Conservation (phyloP, 1,284 basidiomycete species). For the Irpex sp. region DNA sequence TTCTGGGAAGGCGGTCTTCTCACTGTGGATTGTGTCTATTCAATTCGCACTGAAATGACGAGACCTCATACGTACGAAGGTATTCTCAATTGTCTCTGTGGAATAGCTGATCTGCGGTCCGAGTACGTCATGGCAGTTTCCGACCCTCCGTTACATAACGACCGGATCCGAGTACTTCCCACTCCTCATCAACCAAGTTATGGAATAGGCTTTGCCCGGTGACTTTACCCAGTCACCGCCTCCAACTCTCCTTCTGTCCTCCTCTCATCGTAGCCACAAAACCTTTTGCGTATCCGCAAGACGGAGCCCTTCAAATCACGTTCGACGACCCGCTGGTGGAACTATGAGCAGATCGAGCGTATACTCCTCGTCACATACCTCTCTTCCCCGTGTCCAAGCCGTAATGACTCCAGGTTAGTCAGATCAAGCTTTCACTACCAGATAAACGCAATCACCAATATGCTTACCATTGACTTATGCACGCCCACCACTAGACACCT, state of each 20-base stretch:
- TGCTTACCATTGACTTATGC: neutral
- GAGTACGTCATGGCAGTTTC: neutral
- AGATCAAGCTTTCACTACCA: neutral
- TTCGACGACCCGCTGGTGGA: neutral
- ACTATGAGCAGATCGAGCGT: neutral
- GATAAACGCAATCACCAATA: neutral
- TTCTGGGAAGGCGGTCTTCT: too few relatives aligned
- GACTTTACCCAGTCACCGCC: neutral
- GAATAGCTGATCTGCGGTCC: neutral
- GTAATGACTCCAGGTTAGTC: neutral
- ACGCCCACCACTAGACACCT: neutral
- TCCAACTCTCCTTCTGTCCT: neutral
- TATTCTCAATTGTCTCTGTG: too few relatives aligned
- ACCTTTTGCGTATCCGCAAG: neutral
- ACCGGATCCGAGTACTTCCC: constrained; percentile 4
- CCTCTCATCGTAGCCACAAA: neutral
- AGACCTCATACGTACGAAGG: too few relatives aligned
- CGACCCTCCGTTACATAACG: neutral
- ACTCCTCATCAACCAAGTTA: neutral
- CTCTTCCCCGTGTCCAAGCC: neutral
- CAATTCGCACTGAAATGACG: too few relatives aligned
- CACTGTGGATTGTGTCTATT: too few relatives aligned
- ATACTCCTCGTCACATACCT: neutral
- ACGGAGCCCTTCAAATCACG: neutral
- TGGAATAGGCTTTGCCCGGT: neutral